A percentile compares a stretch with the other conserved stretches of the same genome.
These are phyloP conservation scores for Pseudognaphalium luteoalbum DNA, from an alignment of 129 eudicot genomes.

Conservation along the genomic window DNA sequence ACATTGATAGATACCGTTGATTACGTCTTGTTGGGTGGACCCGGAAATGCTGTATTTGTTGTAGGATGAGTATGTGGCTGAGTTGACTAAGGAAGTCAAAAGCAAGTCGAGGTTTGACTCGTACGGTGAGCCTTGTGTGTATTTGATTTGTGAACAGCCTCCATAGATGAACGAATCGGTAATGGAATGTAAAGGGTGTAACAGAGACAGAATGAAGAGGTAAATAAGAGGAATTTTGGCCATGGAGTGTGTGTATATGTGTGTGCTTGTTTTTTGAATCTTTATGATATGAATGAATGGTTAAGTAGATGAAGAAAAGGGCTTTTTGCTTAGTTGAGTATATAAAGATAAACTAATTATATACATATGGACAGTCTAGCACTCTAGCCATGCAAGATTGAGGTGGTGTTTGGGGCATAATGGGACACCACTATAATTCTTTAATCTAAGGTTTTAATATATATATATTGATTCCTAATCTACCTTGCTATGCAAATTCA, in stretches of 20 bases:
- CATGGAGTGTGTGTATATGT: constrained; percentile 16
- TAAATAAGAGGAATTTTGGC: constrained; percentile 20
- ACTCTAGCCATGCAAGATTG: constrained; percentile 41
- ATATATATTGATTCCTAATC: too few relatives aligned
- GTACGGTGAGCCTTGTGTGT: constrained; percentile 65
- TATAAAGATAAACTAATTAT: constrained; percentile 22
- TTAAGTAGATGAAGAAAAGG: constrained; percentile 41
- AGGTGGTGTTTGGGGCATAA: constrained; percentile 27
- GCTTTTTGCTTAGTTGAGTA: constrained; percentile 30
- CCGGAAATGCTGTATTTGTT: constrained; percentile 82
- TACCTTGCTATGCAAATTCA: too few relatives aligned
- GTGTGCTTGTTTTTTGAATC: neutral
- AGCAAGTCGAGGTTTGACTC: constrained; percentile 88
- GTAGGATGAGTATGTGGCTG: constrained; percentile 94
- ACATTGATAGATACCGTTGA: constrained; percentile 89
- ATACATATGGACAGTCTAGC: constrained; percentile 34
- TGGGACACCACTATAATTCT: neutral
- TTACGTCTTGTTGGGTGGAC: constrained; percentile 55
- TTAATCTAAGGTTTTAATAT: neutral
- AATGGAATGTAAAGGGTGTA: constrained; percentile 44
- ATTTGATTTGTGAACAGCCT: constrained; percentile 82
- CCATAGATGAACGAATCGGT: constrained; percentile 71
- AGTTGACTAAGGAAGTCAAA: constrained; percentile 86
- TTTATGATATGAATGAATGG: constrained; percentile 18
- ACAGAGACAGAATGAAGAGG: constrained; percentile 27